Percentiles rank a stretch among this genome's conserved stretches.
phyloP scores from a whole-genome alignment of 768 basidiomycete genomes.

The Kwoniella newhampshirensis region DNA sequence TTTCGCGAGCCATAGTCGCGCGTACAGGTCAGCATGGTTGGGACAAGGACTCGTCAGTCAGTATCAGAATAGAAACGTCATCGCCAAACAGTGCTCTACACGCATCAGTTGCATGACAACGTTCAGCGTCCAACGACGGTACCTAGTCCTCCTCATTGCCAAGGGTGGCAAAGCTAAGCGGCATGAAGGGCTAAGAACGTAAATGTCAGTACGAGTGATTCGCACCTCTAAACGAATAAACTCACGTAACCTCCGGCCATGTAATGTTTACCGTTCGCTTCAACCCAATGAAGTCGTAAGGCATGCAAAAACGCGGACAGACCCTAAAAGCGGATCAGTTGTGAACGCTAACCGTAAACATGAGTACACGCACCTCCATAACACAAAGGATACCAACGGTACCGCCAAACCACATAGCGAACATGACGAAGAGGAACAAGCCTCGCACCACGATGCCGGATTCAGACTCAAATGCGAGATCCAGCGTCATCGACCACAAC shows the following conservation, averaged over 20 bases:
- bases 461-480: conserved; percentile 53
- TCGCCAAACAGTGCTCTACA: background rate
- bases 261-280: conserved; percentile 95
- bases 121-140: background rate
- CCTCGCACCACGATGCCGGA: conserved; percentile 55
- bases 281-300: conserved; percentile 95
- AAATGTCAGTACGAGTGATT: conserved; percentile 16
- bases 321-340: conserved; percentile 60
- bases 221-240: conserved; percentile 4
- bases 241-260: conserved; percentile 73
- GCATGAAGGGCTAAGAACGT: conserved; percentile 48
- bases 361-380: conserved; percentile 78
- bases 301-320: conserved; percentile 95
- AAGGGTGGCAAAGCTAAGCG: conserved; percentile 50
- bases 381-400: conserved; percentile 81
- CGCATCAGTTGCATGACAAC: background rate
- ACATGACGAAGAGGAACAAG: conserved; percentile 65
- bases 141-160: conserved; percentile 44
- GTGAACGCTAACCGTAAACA: background rate
- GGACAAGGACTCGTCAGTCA: conserved; percentile 1
- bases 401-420: conserved; percentile 76
- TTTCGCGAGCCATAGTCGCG: conserved; percentile 15
- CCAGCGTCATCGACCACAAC: conserved; percentile 73
- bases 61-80: background rate
- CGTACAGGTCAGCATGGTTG: background rate